These are phyloP conservation scores for Clarireedia paspali DNA, from an alignment of 2,329 filamentous ascomycete genomes.

Conservation along the genomic window DNA sequence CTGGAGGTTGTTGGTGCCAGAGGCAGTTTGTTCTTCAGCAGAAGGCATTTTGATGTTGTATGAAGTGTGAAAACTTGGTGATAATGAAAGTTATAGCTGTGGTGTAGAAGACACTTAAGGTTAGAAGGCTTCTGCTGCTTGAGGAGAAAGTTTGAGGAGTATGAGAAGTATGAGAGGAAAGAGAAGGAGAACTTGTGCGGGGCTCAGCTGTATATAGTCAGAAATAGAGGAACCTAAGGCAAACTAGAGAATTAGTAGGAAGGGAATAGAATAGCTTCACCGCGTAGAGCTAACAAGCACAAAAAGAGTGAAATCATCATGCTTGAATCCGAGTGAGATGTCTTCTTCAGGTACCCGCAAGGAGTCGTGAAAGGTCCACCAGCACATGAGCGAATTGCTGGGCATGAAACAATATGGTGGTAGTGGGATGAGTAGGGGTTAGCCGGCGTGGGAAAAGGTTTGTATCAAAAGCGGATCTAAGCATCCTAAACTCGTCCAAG, in stretches of 20 bases:
- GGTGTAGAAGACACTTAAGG: not conserved
- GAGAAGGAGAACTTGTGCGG: not conserved
- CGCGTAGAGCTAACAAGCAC: conserved; percentile 5
- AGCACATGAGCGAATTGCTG: too few species aligned
- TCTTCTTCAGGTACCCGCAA: too few species aligned
- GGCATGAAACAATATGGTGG: not conserved
- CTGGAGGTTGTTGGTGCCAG: conserved; percentile 13
- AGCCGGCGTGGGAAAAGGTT: conserved; percentile 17
- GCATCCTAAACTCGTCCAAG: not conserved
- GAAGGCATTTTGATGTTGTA: conserved; percentile 44
- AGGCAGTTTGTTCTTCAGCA: conserved; percentile 28
- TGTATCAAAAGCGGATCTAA: conserved; percentile 24
- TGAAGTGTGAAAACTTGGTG: not conserved
- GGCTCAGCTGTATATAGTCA: conserved; percentile 24
- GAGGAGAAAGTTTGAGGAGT: not conserved
- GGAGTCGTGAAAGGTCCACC: too few species aligned
- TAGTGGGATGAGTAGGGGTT: conserved; percentile 5
- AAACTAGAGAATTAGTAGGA: conserved; percentile 23
- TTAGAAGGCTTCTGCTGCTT: not conserved
- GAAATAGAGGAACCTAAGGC: conserved; percentile 14
- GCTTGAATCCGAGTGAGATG: not conserved
- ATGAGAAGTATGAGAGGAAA: not conserved
- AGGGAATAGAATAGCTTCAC: conserved; percentile 8
- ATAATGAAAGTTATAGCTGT: not conserved
- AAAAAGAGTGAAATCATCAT: conserved; percentile 1